A percentile compares a stretch with the other conserved stretches of the same genome.
Conservation (phyloP, 2,329 filamentous ascomycete genomes). For the Drechslerella stenobrocha region DNA sequence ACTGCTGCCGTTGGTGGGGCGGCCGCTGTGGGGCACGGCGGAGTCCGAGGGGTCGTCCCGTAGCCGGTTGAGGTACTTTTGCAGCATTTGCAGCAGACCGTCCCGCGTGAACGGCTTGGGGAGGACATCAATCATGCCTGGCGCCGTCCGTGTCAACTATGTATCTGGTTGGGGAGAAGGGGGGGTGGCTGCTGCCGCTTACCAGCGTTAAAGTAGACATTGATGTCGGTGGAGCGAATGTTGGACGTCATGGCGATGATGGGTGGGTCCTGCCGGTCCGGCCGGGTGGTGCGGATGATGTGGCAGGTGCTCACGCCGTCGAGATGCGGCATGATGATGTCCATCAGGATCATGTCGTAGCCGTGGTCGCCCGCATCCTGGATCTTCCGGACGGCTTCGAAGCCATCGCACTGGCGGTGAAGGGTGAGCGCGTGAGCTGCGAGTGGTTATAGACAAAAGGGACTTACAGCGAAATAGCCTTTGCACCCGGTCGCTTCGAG, state of each 20-base stretch:
- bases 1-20: not conserved
- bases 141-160: not conserved
- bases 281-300: slow-evolving; percentile 69
- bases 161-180: not conserved
- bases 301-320: slow-evolving; percentile 94
- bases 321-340: slow-evolving; percentile 95
- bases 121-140: slow-evolving; percentile 96
- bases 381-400: slow-evolving; percentile 88
- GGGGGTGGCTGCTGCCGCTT: slow-evolving; percentile 55
- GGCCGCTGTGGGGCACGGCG: not conserved
- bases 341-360: slow-evolving; percentile 77
- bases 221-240: slow-evolving; percentile 92
- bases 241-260: slow-evolving; percentile 99
- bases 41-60: slow-evolving; percentile 71
- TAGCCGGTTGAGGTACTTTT: slow-evolving; percentile 70
- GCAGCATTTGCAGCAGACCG: slow-evolving; percentile 79
- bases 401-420: slow-evolving; percentile 74
- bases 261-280: slow-evolving; percentile 63
- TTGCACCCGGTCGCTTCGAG: slow-evolving; percentile 67
- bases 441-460: not conserved
- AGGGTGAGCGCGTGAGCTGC: not conserved
- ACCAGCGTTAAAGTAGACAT: slow-evolving; percentile 97
- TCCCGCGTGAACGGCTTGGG: slow-evolving; percentile 95
- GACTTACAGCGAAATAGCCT: slow-evolving; percentile 69
- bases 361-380: slow-evolving; percentile 56